Evolutionary conservation across 768 basidiomycete species (phyloP), one percentile per base, ranked within the genome.

Genomic region (Artomyces pyxidatus): DNA sequence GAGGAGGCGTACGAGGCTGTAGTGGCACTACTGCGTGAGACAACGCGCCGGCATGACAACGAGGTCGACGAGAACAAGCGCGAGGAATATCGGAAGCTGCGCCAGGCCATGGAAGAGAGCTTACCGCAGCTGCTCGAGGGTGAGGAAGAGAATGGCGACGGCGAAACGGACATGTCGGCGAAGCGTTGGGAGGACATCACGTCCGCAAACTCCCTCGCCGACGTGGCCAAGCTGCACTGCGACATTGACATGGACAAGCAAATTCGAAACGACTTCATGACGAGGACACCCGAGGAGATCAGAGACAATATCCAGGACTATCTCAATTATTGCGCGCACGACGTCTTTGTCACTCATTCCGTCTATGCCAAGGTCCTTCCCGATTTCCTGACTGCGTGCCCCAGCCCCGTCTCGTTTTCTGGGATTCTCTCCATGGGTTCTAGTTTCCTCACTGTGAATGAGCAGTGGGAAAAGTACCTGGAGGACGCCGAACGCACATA

Each of bases 141-240:
- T 17, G 71, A 76, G 48, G 65, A 76, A 14, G 73, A 74, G 6
- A 69, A 65, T 7, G 71, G 69, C 8, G 71, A 69, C 27, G 70
- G 63, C 2, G 75, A 71, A 10, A 63, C 71, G 11, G 45, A 46
- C 8, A 21, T 46, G 11, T 63, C 64, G 2, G 66, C 68, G 21
- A 81, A 83, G 57, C 77, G 83, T 12, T 99, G 96, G 96, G 89
- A 97, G 64, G 89, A 94, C 42, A 71, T 96, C 26, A 93, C 94
- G 0, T 87, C 94, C 3, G 80, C 83, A 37, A 98, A 95, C 63
- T 91, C 92, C 7, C 80, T 99, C 25, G 83, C 80, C 16, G 94
- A 97, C 55, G 94, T 98, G 23, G 93, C 92, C 0, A 81, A 80
- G 42, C 73, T 98, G 3, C 91, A 99, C 63, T 96, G 91, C 59